Conservation (phyloP, 768 basidiomycete genomes). For the Boletus rufocinnamomeus region DNA sequence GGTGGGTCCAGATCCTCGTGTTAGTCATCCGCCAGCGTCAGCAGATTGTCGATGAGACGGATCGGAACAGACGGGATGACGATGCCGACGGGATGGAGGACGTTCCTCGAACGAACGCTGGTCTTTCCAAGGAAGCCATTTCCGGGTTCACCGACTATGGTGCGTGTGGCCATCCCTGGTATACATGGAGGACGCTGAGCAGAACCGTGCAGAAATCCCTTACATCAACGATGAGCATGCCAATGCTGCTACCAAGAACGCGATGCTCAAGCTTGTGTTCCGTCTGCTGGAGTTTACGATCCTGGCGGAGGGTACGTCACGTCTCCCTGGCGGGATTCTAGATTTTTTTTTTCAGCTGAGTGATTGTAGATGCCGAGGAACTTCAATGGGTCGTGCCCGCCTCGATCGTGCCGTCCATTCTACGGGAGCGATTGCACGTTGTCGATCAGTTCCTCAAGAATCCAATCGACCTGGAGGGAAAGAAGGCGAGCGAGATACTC, state of each 20-base stretch:
- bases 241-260: conserved; percentile 73
- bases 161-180: conserved; percentile 41
- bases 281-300: conserved; percentile 73
- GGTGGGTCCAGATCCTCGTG: conserved; percentile 53
- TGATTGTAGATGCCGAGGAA: conserved; percentile 58
- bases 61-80: conserved; percentile 43
- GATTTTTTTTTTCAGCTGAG: conserved; percentile 8
- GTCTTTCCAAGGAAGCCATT: conserved; percentile 69
- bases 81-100: conserved; percentile 38
- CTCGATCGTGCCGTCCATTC: conserved; percentile 60
- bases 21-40: conserved; percentile 60
- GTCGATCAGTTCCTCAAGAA: conserved; percentile 81
- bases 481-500: conserved; percentile 71
- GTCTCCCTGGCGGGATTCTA: not conserved
- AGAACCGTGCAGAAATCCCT: conserved; percentile 61
- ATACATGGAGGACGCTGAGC: conserved; percentile 6
- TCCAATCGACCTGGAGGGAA: conserved; percentile 81
- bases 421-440: conserved; percentile 69
- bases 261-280: conserved; percentile 82
- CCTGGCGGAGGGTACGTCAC: conserved; percentile 59
- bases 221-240: conserved; percentile 75
- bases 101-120: conserved; percentile 25
- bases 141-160: conserved; percentile 74
- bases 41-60: conserved; percentile 61
- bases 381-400: conserved; percentile 86